Evolutionary conservation across 2,329 filamentous ascomycete species (phyloP).

Genomic region (Alternaria dauci): DNA sequence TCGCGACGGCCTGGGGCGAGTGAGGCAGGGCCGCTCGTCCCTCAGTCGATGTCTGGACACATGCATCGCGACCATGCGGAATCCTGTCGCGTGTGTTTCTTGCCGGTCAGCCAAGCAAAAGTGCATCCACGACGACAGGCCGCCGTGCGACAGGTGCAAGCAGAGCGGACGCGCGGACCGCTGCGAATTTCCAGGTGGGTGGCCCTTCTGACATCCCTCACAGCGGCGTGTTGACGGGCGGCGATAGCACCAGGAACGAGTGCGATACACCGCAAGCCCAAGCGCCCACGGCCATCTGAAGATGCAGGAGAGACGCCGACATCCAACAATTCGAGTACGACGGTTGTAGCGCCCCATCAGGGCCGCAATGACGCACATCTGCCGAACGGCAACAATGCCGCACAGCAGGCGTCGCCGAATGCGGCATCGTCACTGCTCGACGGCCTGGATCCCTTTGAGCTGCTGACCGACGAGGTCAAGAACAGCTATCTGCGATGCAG

Average conservation of each 20-base stretch:
- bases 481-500: slow-evolving; percentile 52
- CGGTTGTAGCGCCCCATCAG: slow-evolving; percentile 22
- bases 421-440: slow-evolving; percentile 43
- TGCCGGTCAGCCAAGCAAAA: slow-evolving; percentile 52
- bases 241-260: slow-evolving; percentile 49
- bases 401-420: slow-evolving; percentile 30
- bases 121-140: slow-evolving; percentile 51
- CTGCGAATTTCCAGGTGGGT: slow-evolving; percentile 34
- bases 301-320: slow-evolving; percentile 32
- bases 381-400: slow-evolving; percentile 39
- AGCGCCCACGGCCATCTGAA: slow-evolving; percentile 45
- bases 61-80: slow-evolving; percentile 41
- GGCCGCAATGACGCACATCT: slow-evolving; percentile 33
- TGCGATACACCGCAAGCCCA: slow-evolving; percentile 49
- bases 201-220: not conserved
- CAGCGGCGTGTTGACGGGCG: not conserved
- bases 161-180: slow-evolving; percentile 40
- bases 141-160: slow-evolving; percentile 52
- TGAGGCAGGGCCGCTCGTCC: not conserved
- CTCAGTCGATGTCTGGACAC: not conserved
- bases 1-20: slow-evolving; percentile 5
- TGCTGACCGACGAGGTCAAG: slow-evolving; percentile 54
- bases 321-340: slow-evolving; percentile 4
- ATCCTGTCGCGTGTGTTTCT: slow-evolving; percentile 51
- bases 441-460: slow-evolving; percentile 49